Evolutionary conservation across 2,329 filamentous ascomycete genomes (phyloP).

Genomic region (Botrytis pseudocinerea): DNA sequence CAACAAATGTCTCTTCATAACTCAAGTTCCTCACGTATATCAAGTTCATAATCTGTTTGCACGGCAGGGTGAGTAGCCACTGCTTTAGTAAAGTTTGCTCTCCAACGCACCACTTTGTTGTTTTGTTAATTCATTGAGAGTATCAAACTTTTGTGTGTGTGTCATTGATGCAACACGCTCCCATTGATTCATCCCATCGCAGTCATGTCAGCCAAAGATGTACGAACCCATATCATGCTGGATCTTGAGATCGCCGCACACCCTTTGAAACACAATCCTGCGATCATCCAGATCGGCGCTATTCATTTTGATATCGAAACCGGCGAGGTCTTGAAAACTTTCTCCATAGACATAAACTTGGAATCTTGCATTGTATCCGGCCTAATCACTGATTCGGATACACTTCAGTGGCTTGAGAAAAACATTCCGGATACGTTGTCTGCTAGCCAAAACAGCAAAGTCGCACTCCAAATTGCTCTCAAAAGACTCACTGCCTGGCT

Average conservation of each 20-base stretch:
- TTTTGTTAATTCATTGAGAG: not conserved
- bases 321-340: not conserved
- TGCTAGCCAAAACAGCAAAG: conserved; percentile 9
- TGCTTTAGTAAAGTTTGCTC: not conserved
- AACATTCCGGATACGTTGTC: not conserved
- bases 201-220: conserved; percentile 8
- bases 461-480: not conserved
- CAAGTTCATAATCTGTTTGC: not conserved
- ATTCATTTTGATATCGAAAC: conserved; percentile 13
- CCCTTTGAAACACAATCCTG: conserved; percentile 3
- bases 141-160: not conserved
- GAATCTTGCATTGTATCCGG: not conserved
- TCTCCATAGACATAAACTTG: conserved; percentile 1
- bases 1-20: not conserved
- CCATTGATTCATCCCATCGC: not conserved
- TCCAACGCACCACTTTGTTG: not conserved
- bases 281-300: conserved; percentile 17
- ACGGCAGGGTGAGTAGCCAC: not conserved
- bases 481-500: not conserved
- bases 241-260: conserved; percentile 17
- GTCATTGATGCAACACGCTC: not conserved
- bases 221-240: conserved; percentile 13
- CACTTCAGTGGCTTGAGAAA: conserved; percentile 9
- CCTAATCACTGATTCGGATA: not conserved
- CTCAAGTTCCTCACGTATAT: too few species aligned